A percentile compares a stretch with the other conserved stretches of the same genome.
Conservation (phyloP, 2,329 filamentous ascomycete species). For the Aureobasidium musti region DNA sequence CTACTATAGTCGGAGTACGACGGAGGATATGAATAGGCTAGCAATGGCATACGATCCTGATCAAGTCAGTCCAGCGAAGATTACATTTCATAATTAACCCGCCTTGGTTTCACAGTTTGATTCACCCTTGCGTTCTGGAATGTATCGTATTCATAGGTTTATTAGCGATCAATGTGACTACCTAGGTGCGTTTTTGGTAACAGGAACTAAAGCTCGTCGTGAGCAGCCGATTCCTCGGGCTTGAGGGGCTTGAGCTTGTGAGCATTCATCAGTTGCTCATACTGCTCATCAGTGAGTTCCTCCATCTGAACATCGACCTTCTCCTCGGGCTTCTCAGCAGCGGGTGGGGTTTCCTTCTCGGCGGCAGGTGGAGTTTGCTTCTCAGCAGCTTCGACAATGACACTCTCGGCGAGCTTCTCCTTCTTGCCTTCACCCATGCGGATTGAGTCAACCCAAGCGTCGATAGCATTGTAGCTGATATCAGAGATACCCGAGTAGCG, state of each 20-base stretch:
- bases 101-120: not conserved
- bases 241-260: slow-evolving; percentile 6
- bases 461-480: slow-evolving; percentile 58
- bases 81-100: not conserved
- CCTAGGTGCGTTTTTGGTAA: not conserved
- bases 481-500: slow-evolving; percentile 65
- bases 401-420: slow-evolving; percentile 62
- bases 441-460: slow-evolving; percentile 88
- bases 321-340: slow-evolving; percentile 31
- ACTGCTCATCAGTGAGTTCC: slow-evolving; percentile 41
- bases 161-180: not conserved
- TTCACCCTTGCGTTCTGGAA: not conserved
- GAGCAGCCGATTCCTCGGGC: slow-evolving; percentile 32
- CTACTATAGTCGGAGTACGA: no score
- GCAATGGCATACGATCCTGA: not conserved
- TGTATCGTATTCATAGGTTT: not conserved
- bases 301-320: slow-evolving; percentile 40
- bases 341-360: slow-evolving; percentile 7
- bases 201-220: slow-evolving; percentile 38
- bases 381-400: slow-evolving; percentile 39
- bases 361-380: slow-evolving; percentile 10
- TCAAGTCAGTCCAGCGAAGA: no score
- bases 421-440: slow-evolving; percentile 84
- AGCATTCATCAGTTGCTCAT: slow-evolving; percentile 38
- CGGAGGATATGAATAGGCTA: no score